phyloP scores from a whole-genome alignment of 495 filamentous ascomycete genomes.

The Penicillium robsamsonii region DNA sequence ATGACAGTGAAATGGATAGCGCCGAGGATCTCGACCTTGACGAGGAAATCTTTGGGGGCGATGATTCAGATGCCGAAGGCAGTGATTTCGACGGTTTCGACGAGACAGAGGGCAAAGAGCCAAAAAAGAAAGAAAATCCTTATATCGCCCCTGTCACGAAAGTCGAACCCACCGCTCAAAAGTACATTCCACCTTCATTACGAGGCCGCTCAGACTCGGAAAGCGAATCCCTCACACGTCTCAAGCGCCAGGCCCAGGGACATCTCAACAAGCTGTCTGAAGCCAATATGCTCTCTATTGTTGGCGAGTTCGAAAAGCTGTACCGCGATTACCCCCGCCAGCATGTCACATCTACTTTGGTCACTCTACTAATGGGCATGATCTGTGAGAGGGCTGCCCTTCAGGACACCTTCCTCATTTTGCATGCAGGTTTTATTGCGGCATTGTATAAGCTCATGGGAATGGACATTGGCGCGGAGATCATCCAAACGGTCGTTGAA shows the following conservation, averaged over 20 bases:
- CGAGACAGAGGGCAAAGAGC: constrained; percentile 29
- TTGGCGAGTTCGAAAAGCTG: constrained; percentile 75
- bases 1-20: constrained; percentile 25
- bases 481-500: constrained; percentile 74
- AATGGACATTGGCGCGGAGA: constrained; percentile 80
- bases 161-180: constrained; percentile 31
- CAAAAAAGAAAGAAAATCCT: constrained; percentile 58
- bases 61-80: constrained; percentile 30
- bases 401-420: constrained; percentile 83
- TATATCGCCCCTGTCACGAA: constrained; percentile 55
- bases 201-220: constrained; percentile 61
- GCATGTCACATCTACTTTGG: constrained; percentile 74
- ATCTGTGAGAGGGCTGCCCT: constrained; percentile 74
- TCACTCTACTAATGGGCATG: constrained; percentile 69
- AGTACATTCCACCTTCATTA: constrained; percentile 89
- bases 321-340: constrained; percentile 79
- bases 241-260: constrained; percentile 81
- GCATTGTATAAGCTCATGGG: constrained; percentile 84
- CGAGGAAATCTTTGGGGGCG: constrained; percentile 24
- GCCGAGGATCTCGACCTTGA: constrained; percentile 36
- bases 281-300: constrained; percentile 76
- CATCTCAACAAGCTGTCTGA: constrained; percentile 91
- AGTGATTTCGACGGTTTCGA: constrained; percentile 44
- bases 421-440: constrained; percentile 86
- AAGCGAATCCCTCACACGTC: constrained; percentile 62